These are phyloP conservation scores for Megacollybia platyphylla DNA, from an alignment of 1,284 basidiomycete species.

Conservation along the genomic window DNA sequence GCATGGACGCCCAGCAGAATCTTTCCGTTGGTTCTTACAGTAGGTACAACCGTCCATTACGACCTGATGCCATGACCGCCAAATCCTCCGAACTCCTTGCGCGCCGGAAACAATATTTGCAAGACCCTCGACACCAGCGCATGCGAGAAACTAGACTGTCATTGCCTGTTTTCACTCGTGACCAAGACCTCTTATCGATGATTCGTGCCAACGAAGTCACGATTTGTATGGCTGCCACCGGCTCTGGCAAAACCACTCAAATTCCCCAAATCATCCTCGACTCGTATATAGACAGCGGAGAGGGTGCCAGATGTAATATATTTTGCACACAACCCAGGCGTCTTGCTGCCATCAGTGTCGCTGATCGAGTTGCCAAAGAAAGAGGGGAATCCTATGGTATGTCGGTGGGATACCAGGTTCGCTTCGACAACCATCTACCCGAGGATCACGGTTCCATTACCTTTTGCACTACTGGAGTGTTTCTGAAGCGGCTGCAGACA, in stretches of 20 bases:
- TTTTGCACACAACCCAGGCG: slow-evolving; percentile 91
- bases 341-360: slow-evolving; percentile 88
- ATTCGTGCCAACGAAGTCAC: slow-evolving; percentile 79
- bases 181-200: slow-evolving; percentile 55
- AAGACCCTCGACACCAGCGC: slow-evolving; percentile 44
- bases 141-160: slow-evolving; percentile 60
- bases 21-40: slow-evolving; percentile 5
- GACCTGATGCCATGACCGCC: neutral
- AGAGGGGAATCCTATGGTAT: slow-evolving; percentile 67
- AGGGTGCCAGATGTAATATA: slow-evolving; percentile 84
- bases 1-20: slow-evolving; percentile 1
- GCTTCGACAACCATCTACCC: slow-evolving; percentile 80
- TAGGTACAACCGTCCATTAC: slow-evolving; percentile 11
- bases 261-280: slow-evolving; percentile 91
- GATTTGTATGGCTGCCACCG: slow-evolving; percentile 90
- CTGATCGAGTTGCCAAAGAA: slow-evolving; percentile 86
- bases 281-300: slow-evolving; percentile 64
- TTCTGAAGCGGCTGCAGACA: slow-evolving; percentile 80
- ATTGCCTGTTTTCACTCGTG: slow-evolving; percentile 66
- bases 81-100: slow-evolving; percentile 55
- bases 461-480: slow-evolving; percentile 91
- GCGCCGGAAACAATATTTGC: slow-evolving; percentile 50
- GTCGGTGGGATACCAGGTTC: slow-evolving; percentile 84
- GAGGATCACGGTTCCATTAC: slow-evolving; percentile 79
- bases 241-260: slow-evolving; percentile 95